A percentile compares a stretch with the other conserved stretches of the same genome.
Conservation (phyloP, 2,329 filamentous ascomycete genomes). For the Emydomyces testavorans region DNA sequence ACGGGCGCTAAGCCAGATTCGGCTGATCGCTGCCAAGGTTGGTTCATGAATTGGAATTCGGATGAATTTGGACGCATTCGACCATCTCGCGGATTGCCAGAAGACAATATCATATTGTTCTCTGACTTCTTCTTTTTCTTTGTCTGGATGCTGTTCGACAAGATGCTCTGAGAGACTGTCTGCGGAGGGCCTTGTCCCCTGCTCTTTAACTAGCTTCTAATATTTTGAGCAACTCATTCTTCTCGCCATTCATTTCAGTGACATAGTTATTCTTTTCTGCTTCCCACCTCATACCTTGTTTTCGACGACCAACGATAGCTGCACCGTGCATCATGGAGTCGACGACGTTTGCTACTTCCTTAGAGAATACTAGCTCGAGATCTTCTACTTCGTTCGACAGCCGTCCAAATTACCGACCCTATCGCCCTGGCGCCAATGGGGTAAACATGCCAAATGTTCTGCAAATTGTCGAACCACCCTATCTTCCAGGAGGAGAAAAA, state of each 20-base stretch:
- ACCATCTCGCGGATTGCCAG: neutral
- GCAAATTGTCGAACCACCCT: conserved; percentile 21
- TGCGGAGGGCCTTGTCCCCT: neutral
- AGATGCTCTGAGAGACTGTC: neutral
- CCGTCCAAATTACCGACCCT: conserved; percentile 32
- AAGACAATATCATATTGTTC: conserved; percentile 10
- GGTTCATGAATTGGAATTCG: neutral
- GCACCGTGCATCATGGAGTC: neutral
- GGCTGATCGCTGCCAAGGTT: neutral
- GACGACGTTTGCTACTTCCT: neutral
- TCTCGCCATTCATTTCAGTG: neutral
- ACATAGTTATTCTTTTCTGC: neutral
- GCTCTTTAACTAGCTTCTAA: neutral
- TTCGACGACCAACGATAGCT: neutral
- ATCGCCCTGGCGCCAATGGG: conserved; percentile 21
- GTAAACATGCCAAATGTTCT: neutral
- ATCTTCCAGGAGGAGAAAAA: conserved; percentile 31
- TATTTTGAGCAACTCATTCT: neutral
- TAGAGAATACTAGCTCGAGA: neutral
- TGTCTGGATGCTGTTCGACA: neutral
- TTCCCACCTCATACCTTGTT: neutral
- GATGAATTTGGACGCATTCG: neutral
- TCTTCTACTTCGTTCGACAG: neutral
- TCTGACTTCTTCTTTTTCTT: conserved; percentile 1
- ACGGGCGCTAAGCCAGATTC: neutral